A percentile compares a stretch with the other conserved stretches of the same genome.
Evolutionary conservation across 2,329 filamentous ascomycete species (phyloP).

Genomic region (Cucurbitaria berberidis): DNA sequence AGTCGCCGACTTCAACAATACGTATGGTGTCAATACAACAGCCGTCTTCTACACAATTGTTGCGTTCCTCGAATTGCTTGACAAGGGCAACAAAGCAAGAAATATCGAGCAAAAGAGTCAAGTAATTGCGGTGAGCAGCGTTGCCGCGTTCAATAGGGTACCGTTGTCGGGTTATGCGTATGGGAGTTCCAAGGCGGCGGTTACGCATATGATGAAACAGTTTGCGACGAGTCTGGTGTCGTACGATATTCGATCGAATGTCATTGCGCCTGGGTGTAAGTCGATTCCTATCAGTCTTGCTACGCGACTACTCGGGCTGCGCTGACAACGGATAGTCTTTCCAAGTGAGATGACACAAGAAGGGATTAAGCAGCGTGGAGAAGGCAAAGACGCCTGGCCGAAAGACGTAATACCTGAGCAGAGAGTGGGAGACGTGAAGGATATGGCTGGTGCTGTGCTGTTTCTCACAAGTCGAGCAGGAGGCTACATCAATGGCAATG

Average conservation of each 20-base stretch:
- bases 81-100: conserved; percentile 42
- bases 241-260: conserved; percentile 55
- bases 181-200: conserved; percentile 9
- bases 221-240: conserved; percentile 51
- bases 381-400: not conserved
- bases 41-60: conserved; percentile 48
- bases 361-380: not conserved
- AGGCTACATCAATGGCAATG: conserved; percentile 60
- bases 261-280: conserved; percentile 47
- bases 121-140: conserved; percentile 7
- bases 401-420: conserved; percentile 32
- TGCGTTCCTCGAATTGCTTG: conserved; percentile 49
- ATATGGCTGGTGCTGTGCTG: conserved; percentile 56
- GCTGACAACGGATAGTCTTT: conserved; percentile 7
- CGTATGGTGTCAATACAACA: conserved; percentile 36
- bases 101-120: conserved; percentile 14
- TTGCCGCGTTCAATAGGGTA: conserved; percentile 8
- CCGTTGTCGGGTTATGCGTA: conserved; percentile 15
- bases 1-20: conserved; percentile 33
- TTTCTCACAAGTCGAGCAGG: conserved; percentile 59
- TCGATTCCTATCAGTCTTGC: conserved; percentile 43
- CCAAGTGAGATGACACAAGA: conserved; percentile 8
- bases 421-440: conserved; percentile 54
- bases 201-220: conserved; percentile 53
- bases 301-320: too few species aligned